Evolutionary conservation across 495 filamentous ascomycete species (phyloP), one percentile per base, ranked within the genome.

Genomic region (Tuber melanosporum): DNA sequence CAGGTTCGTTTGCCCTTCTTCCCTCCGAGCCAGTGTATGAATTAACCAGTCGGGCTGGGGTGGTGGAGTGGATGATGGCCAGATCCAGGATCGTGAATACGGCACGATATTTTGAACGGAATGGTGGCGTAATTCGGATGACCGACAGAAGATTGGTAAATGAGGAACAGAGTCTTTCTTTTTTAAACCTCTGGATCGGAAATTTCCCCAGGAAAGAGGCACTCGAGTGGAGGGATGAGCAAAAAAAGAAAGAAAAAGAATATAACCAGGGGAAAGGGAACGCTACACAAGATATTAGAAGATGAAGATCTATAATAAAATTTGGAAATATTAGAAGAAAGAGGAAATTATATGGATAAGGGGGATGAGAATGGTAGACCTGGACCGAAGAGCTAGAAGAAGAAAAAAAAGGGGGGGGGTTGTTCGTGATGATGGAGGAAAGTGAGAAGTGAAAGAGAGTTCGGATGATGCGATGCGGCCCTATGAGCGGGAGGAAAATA

Each of bases 291-390:
- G 57, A 66, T 66, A 66, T 66, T n/a, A 17, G 57, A 15, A 14
- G n/a, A 32, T 62, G 22, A 32, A 12, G 12, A n/a, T 62, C 52
- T 62, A 62, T 62, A 62, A 62, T 32, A 32, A 32, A 62, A 62
- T 26, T 32, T 26, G n/a, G 57, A 1, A 32, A 66, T 66, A 66
- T 66, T 66, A 32, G 57, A 12, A 32, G 14, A 66, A 66, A 32
- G 57, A 32, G 57, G 57, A 66, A 66, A 66, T 62, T 12, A 66
- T 66, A 66, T 66, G 57, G 57, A 66, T 32, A 66, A 32, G 57
- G 52, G 52, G 52, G 57, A 66, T 10, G 26, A 32, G 26, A 66
- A 66, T 32, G 57, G n/a, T 32, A 32, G 57, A 32, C n/a, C n/a
- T 32, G 12, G 57, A 66, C 10, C 57, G 57, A 66, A 32, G 26